A percentile compares a stretch with the other conserved stretches of the same genome.
phyloP scores from a whole-genome alignment of 148 eudicot genomes.

The Nyssa sinensis region DNA sequence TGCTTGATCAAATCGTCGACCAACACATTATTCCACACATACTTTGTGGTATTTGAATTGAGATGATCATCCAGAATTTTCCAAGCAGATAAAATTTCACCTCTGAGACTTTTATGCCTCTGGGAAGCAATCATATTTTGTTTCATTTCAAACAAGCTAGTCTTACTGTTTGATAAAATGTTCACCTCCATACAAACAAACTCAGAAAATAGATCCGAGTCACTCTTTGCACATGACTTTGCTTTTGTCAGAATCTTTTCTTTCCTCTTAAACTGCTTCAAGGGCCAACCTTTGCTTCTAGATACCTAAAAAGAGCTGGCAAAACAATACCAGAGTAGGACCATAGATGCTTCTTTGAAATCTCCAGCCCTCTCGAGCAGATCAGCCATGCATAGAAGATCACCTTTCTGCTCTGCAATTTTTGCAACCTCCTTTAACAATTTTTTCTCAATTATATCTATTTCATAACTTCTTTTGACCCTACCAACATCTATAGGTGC shows the following conservation, averaged over 20 bases:
- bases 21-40: slow-evolving; percentile 29
- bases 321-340: slow-evolving; percentile 35
- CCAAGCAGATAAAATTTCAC: slow-evolving; percentile 36
- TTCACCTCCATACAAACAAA: slow-evolving; percentile 38
- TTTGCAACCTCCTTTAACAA: no score
- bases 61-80: slow-evolving; percentile 50
- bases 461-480: no score
- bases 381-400: slow-evolving; percentile 53
- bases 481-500: no score
- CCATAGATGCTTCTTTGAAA: slow-evolving; percentile 37
- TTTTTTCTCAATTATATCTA: no score
- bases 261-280: slow-evolving; percentile 39
- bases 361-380: slow-evolving; percentile 47
- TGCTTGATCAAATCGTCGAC: slow-evolving; percentile 10
- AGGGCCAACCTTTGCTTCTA: slow-evolving; percentile 55
- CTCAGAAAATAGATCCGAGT: slow-evolving; percentile 29
- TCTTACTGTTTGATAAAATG: slow-evolving; percentile 36
- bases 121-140: slow-evolving; percentile 23
- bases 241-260: slow-evolving; percentile 46
- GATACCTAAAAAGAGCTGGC: slow-evolving; percentile 42
- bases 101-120: slow-evolving; percentile 28
- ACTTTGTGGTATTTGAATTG: slow-evolving; percentile 26
- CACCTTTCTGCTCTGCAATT: slow-evolving; percentile 43
- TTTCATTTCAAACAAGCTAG: slow-evolving; percentile 21
- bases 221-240: slow-evolving; percentile 31